Conservation (phyloP, 208 protist species). For the Trypanosoma boissoni region DNA sequence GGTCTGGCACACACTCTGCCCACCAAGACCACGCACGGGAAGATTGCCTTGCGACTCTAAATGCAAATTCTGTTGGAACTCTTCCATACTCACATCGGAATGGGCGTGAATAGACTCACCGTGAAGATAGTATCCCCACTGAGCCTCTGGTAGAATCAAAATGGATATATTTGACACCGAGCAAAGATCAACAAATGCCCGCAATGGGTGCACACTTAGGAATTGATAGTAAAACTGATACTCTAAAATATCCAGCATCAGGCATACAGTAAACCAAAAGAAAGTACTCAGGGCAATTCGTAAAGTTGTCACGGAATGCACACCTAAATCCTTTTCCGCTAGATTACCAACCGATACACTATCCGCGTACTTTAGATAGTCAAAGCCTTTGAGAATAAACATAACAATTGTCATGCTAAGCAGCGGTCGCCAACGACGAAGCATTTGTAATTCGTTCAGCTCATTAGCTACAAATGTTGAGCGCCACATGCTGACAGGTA, state of each 20-base stretch:
- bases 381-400: slow-evolving; percentile 59
- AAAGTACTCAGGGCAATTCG: slow-evolving; percentile 77
- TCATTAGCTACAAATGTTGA: slow-evolving; percentile 81
- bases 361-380: slow-evolving; percentile 45
- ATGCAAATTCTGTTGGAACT: slow-evolving; percentile 82
- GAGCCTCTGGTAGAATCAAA: slow-evolving; percentile 75
- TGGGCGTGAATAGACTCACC: slow-evolving; percentile 86
- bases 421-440: slow-evolving; percentile 72
- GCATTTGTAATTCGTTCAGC: slow-evolving; percentile 73
- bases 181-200: slow-evolving; percentile 87
- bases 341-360: slow-evolving; percentile 41
- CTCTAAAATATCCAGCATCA: slow-evolving; percentile 69
- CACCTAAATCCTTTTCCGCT: slow-evolving; percentile 23
- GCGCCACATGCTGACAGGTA: slow-evolving; percentile 88
- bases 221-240: slow-evolving; percentile 86
- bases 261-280: slow-evolving; percentile 63
- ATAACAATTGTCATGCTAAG: slow-evolving; percentile 69
- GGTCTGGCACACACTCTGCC: slow-evolving; percentile 72
- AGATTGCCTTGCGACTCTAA: slow-evolving; percentile 81
- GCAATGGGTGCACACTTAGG: slow-evolving; percentile 75
- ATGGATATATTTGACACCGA: slow-evolving; percentile 91
- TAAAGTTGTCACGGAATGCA: slow-evolving; percentile 40
- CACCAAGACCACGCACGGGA: slow-evolving; percentile 74
- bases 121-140: slow-evolving; percentile 91
- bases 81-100: slow-evolving; percentile 86